Evolutionary conservation across 2,329 filamentous ascomycete species (phyloP), one percentile per base, ranked within the genome.

Genomic region (Zymoseptoria crescenta): DNA sequence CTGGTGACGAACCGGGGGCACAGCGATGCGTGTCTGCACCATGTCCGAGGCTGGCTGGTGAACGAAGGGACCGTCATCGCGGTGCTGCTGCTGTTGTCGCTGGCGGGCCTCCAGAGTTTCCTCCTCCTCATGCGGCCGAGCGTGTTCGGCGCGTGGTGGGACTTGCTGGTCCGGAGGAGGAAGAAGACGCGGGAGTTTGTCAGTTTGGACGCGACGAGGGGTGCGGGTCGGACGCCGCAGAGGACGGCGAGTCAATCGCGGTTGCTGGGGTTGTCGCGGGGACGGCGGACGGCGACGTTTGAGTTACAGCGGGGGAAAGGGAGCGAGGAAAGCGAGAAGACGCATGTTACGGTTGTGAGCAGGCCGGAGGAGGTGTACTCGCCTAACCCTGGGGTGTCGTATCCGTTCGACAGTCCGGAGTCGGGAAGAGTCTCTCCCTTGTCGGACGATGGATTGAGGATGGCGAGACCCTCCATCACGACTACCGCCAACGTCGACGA

Each of bases 71-170:
- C 89, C 0, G 83, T 96, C 8, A 82, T 88, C 48, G 89, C 92
- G 1, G 87, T 96, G 10, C 77, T 99, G 53, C 78, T 96, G 57
- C 82, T 97, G 54, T 79, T 99, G 6, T 86, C 88, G 20, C 85
- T 95, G 77, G 78, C 87, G 64, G 93, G 93, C 7, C 77, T 97
- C 53, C 96, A 93, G 85, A 84, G 88, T 54, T 81, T 95, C 59
- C 74, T 96, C 57, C 83, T 97, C 59, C 83, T 96, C 30, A 87
- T 88, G 45, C 87, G 92, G 56, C 85, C 83, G 73, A 87, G 88
- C n/a, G 95, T 97, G 86, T 79, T 95, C 57, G 82, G 80, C 2
- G 94, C 88, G 62, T 99, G 94, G 94, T 66, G 79, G 49, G 86
- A 95, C 27, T 75, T 92, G 54, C 75, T 84, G 61, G 52, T 60